phyloP scores from a whole-genome alignment of 768 basidiomycete genomes.

The Dictyophora rubrovolvata region DNA sequence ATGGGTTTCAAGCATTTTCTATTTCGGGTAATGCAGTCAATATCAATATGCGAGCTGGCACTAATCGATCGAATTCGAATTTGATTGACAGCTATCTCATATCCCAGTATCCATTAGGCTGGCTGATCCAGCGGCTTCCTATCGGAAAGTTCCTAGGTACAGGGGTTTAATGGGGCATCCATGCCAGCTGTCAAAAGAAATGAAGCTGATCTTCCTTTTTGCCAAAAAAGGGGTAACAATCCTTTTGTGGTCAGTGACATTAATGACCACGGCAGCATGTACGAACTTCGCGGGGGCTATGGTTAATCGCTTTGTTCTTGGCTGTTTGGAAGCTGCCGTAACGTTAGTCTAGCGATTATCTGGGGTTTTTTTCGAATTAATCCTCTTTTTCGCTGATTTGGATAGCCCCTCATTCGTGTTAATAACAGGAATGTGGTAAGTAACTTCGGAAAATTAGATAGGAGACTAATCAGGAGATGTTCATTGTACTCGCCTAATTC shows the following conservation, averaged over 20 bases:
- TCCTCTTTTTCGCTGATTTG: background rate
- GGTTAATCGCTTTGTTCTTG: constrained; percentile 20
- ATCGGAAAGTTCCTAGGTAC: constrained; percentile 13
- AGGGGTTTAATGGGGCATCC: background rate
- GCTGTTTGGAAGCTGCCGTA: constrained; percentile 20
- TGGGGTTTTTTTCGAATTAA: background rate
- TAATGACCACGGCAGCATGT: constrained; percentile 21
- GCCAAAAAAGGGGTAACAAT: constrained; percentile 14
- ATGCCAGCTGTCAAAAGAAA: constrained; percentile 5
- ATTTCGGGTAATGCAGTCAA: background rate
- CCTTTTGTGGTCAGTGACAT: constrained; percentile 25
- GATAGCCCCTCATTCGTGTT: constrained; percentile 21
- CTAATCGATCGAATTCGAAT: background rate
- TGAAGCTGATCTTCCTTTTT: background rate
- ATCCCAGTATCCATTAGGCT: constrained; percentile 20
- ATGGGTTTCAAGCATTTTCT: constrained; percentile 8
- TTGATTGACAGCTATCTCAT: constrained; percentile 18
- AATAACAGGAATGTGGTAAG: constrained; percentile 24
- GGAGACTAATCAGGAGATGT: background rate
- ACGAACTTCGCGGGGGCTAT: constrained; percentile 19
- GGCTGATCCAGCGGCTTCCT: constrained; percentile 20
- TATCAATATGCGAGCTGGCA: background rate
- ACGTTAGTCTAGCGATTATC: constrained; percentile 11
- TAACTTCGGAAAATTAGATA: background rate
- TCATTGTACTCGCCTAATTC: background rate